phyloP scores from a whole-genome alignment of 495 filamentous ascomycete species.

The Thermothielavioides terrestris region DNA sequence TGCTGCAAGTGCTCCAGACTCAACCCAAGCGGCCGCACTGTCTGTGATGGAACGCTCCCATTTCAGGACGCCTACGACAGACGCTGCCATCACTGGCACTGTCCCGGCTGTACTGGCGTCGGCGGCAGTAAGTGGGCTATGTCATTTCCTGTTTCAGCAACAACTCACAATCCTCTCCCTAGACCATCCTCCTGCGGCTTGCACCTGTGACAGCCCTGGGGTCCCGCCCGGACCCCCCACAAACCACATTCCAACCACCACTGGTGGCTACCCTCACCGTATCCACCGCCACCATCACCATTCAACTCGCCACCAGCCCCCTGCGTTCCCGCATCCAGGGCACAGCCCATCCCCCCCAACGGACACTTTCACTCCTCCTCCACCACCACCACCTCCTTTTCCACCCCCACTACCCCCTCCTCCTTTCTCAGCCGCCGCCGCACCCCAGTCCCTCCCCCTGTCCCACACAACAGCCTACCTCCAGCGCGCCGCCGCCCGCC shows the following conservation, averaged over 20 bases:
- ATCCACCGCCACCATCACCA: no score
- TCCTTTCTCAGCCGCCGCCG: not conserved
- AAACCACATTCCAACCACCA: no score
- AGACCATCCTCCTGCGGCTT: not conserved
- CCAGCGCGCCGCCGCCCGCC: not conserved
- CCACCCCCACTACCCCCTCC: not conserved
- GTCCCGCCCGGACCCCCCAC: no score
- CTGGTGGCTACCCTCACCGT: no score
- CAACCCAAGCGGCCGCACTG: not conserved
- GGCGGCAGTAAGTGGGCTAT: no score
- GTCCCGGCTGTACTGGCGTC: not conserved
- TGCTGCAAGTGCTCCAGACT: constrained; percentile 1
- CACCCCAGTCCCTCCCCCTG: not conserved
- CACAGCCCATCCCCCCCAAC: no score
- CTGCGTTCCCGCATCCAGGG: no score
- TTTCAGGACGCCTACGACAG: not conserved
- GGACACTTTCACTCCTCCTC: no score
- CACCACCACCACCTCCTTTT: not conserved
- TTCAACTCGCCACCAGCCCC: no score
- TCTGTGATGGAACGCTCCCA: not conserved
- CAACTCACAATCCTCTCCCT: not conserved
- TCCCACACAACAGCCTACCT: constrained; percentile 1
- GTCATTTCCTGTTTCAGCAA: not conserved
- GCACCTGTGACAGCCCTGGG: no score
- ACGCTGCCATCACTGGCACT: constrained; percentile 1